These are phyloP conservation scores for Penicillium macrosclerotiorum DNA, from an alignment of 495 filamentous ascomycete species.

Conservation along the genomic window DNA sequence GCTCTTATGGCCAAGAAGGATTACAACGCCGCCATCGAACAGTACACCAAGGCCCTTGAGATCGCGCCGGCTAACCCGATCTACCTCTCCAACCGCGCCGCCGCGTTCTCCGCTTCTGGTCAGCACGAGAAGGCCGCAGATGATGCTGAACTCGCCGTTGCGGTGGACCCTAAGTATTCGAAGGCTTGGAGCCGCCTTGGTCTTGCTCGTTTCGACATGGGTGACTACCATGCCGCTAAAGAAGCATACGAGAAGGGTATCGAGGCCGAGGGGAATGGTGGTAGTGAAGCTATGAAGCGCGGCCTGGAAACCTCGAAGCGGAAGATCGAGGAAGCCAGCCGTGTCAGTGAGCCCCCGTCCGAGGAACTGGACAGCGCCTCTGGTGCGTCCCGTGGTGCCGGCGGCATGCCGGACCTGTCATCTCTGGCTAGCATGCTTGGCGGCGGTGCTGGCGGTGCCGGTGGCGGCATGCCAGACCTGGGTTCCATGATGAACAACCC, in stretches of 20 bases:
- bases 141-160: slow-evolving; percentile 86
- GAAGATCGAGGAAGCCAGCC: slow-evolving; percentile 68
- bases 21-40: slow-evolving; percentile 73
- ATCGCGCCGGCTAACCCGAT: slow-evolving; percentile 85
- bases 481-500: slow-evolving; percentile 89
- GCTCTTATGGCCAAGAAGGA: slow-evolving; percentile 91
- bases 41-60: slow-evolving; percentile 80
- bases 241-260: slow-evolving; percentile 94
- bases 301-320: slow-evolving; percentile 88
- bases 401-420: slow-evolving; percentile 78
- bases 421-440: slow-evolving; percentile 71
- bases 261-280: slow-evolving; percentile 88
- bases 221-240: slow-evolving; percentile 86
- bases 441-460: slow-evolving; percentile 56
- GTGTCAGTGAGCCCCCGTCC: slow-evolving; percentile 46
- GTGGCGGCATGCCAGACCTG: slow-evolving; percentile 86
- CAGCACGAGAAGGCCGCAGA: slow-evolving; percentile 76
- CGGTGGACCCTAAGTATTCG: slow-evolving; percentile 85
- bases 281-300: slow-evolving; percentile 79
- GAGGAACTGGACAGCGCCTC: slow-evolving; percentile 49
- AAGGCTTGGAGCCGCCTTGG: slow-evolving; percentile 95
- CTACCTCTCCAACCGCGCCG: slow-evolving; percentile 96
- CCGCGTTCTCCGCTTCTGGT: slow-evolving; percentile 76
- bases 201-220: slow-evolving; percentile 83
- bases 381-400: slow-evolving; percentile 49